A percentile compares a stretch with the other conserved stretches of the same genome.
phyloP scores from a whole-genome alignment of 2,329 filamentous ascomycete species.

The Aspergillus nomiae region DNA sequence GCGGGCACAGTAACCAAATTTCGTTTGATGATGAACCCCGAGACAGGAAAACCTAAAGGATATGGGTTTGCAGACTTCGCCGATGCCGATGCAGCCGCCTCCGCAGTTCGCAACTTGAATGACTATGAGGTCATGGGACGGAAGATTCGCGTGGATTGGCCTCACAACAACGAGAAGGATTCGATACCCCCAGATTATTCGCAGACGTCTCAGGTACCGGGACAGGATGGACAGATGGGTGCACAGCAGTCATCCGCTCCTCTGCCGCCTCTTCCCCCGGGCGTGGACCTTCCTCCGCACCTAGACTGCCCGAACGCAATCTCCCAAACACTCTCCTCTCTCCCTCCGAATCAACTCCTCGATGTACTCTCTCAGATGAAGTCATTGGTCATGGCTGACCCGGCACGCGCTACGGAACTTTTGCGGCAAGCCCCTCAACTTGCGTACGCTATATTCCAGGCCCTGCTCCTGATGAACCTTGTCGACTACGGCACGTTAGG shows the following conservation, averaged over 20 bases:
- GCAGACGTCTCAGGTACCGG: conserved; percentile 38
- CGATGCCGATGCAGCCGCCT: conserved; percentile 87
- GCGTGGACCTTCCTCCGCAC: conserved; percentile 79
- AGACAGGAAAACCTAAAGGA: conserved; percentile 91
- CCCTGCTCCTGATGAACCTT: conserved; percentile 86
- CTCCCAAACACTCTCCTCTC: conserved; percentile 81
- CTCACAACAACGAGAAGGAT: conserved; percentile 81
- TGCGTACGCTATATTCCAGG: conserved; percentile 92
- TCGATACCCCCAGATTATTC: conserved; percentile 58
- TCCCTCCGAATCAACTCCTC: conserved; percentile 85
- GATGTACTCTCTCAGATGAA: conserved; percentile 97
- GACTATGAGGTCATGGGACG: conserved; percentile 94
- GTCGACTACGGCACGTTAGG: conserved; percentile 82
- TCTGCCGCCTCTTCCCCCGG: conserved; percentile 79
- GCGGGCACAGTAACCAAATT: conserved; percentile 91
- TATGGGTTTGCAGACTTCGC: conserved; percentile 97
- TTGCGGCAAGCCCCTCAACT: conserved; percentile 89
- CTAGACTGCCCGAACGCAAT: conserved; percentile 88
- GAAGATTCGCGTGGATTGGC: conserved; percentile 93
- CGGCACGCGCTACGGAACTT: conserved; percentile 80
- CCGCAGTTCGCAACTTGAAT: conserved; percentile 92
- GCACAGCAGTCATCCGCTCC: conserved; percentile 51
- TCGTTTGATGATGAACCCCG: conserved; percentile 90
- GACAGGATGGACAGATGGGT: conserved; percentile 40
- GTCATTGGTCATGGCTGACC: conserved; percentile 77